Percentiles rank a stretch among this genome's conserved stretches.
phyloP scores from a whole-genome alignment of 495 filamentous ascomycete species.

The Talaromyces wortmannii region DNA sequence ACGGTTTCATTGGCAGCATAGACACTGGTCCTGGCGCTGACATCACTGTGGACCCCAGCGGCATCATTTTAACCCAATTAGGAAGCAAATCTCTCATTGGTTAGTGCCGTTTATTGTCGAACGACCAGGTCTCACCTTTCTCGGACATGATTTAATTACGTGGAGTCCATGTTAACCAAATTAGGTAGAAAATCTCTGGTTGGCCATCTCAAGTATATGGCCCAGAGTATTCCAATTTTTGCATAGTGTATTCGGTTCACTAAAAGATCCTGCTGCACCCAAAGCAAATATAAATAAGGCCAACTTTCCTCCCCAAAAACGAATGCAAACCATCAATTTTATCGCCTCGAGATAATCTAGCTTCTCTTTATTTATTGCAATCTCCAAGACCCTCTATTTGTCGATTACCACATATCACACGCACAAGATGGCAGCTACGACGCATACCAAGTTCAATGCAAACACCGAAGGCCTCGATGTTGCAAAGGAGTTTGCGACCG shows the following conservation, averaged over 20 bases:
- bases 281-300: neutral
- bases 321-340: neutral
- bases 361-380: neutral
- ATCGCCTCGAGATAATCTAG: neutral
- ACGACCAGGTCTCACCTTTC: neutral
- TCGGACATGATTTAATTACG: neutral
- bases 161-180: neutral
- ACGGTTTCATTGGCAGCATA: too few relatives aligned
- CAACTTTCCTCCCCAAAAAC: neutral
- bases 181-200: neutral
- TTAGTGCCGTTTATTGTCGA: neutral
- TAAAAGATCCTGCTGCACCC: neutral
- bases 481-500: conserved; percentile 24
- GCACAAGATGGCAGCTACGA: conserved; percentile 19
- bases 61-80: neutral
- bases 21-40: too few relatives aligned
- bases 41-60: too few relatives aligned
- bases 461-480: conserved; percentile 33
- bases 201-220: neutral
- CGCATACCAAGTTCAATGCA: conserved; percentile 26
- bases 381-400: neutral
- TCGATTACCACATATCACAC: neutral
- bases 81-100: conserved; percentile 9
- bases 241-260: neutral
- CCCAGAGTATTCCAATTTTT: neutral